phyloP scores from a whole-genome alignment of 2,329 filamentous ascomycete genomes.

The Aphanoascus verrucosus region DNA sequence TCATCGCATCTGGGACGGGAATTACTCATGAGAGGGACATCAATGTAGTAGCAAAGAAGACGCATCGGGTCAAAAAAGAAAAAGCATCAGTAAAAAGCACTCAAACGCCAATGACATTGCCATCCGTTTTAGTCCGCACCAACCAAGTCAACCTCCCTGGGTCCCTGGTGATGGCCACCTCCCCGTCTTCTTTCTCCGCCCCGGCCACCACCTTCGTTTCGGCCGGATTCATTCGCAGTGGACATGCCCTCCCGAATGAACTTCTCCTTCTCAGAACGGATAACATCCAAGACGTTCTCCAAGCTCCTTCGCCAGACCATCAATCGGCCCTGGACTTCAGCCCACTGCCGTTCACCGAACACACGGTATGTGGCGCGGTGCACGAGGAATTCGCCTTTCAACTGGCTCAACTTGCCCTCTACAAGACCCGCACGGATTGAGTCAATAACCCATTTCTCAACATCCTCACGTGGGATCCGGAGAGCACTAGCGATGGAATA shows the following conservation, averaged over 20 bases:
- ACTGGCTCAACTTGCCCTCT: slow-evolving; percentile 90
- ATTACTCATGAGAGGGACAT: slow-evolving; percentile 2
- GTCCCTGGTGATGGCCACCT: slow-evolving; percentile 23
- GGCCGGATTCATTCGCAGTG: slow-evolving; percentile 40
- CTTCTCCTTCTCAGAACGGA: slow-evolving; percentile 70
- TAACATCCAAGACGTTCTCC: slow-evolving; percentile 63
- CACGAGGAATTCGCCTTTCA: slow-evolving; percentile 85
- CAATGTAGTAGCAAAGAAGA: slow-evolving; percentile 19
- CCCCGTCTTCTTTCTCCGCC: slow-evolving; percentile 26
- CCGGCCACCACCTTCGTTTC: slow-evolving; percentile 23
- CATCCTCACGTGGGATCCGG: slow-evolving; percentile 69
- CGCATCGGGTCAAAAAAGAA: slow-evolving; percentile 16
- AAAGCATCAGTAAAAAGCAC: slow-evolving; percentile 1
- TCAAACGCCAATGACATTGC: slow-evolving; percentile 11
- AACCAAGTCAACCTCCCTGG: slow-evolving; percentile 30
- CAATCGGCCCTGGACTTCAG: slow-evolving; percentile 78
- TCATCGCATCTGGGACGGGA: slow-evolving; percentile 4
- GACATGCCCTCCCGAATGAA: slow-evolving; percentile 57
- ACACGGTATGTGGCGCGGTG: slow-evolving; percentile 94
- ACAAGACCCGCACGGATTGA: slow-evolving; percentile 91
- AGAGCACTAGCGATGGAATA: slow-evolving; percentile 71
- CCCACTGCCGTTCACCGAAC: slow-evolving; percentile 97
- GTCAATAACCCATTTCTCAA: slow-evolving; percentile 98
- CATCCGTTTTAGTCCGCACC: slow-evolving; percentile 21
- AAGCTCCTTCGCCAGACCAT: slow-evolving; percentile 85